These are phyloP conservation scores for Cordyceps pruinosa DNA, from an alignment of 2,329 filamentous ascomycete genomes.

Conservation along the genomic window DNA sequence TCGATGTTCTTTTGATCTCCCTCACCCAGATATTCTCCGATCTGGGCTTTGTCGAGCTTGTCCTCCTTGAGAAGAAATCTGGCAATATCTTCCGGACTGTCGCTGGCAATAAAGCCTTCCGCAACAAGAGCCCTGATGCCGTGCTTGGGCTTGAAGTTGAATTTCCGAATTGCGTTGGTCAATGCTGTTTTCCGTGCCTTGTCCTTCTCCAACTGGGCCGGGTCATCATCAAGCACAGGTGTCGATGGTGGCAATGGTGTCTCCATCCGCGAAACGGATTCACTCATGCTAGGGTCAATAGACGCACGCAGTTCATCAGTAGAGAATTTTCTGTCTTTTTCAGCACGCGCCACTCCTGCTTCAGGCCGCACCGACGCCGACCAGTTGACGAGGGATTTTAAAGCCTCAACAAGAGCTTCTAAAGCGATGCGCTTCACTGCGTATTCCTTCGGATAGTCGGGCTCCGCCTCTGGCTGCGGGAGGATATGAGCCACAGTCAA, in stretches of 20 bases:
- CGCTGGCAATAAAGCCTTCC: constrained; percentile 79
- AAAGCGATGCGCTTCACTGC: constrained; percentile 83
- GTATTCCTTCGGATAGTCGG: constrained; percentile 80
- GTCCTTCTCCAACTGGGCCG: constrained; percentile 86
- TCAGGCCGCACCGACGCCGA: constrained; percentile 62
- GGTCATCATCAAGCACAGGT: constrained; percentile 76
- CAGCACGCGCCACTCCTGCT: constrained; percentile 21
- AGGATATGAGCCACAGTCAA: constrained; percentile 72
- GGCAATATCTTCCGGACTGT: constrained; percentile 75
- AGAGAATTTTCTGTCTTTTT: constrained; percentile 32
- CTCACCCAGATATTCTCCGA: constrained; percentile 92
- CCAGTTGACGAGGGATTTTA: constrained; percentile 91
- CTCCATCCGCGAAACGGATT: constrained; percentile 56
- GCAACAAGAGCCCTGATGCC: constrained; percentile 79
- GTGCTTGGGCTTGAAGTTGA: constrained; percentile 97
- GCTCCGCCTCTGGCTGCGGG: constrained; percentile 52
- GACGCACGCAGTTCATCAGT: constrained; percentile 47
- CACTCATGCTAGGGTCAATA: constrained; percentile 58
- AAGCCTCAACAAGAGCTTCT: constrained; percentile 79
- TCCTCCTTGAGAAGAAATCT: constrained; percentile 76
- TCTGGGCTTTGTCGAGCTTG: constrained; percentile 79
- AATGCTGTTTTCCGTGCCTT: constrained; percentile 92
- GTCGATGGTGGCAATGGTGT: constrained; percentile 56
- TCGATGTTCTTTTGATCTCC: constrained; percentile 89
- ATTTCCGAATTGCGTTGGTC: constrained; percentile 79